Evolutionary conservation across 2,329 filamentous ascomycete genomes (phyloP).

Genomic region (Beauveria sp.): DNA sequence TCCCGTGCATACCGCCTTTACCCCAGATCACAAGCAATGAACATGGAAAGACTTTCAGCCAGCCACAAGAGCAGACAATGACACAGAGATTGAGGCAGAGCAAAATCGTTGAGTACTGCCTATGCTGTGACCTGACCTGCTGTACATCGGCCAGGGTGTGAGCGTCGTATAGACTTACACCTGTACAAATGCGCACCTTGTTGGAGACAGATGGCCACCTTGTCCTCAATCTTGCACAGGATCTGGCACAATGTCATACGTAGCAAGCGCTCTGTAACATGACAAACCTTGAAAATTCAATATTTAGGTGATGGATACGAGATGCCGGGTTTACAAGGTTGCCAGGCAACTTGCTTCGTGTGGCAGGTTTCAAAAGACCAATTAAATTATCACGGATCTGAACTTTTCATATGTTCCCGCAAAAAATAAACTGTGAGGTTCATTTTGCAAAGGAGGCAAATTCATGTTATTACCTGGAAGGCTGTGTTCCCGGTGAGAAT

Average conservation of each 20-base stretch:
- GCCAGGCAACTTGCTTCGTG: not conserved
- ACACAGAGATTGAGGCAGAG: not conserved
- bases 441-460: not conserved
- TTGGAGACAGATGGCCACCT: not conserved
- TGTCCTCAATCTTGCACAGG: not conserved
- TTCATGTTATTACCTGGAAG: too few relatives aligned
- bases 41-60: not conserved
- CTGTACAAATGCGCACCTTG: not conserved
- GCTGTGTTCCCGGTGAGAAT: too few relatives aligned
- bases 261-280: slow-evolving; percentile 2
- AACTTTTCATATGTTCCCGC: not conserved
- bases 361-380: not conserved
- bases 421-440: not conserved
- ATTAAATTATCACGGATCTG: not conserved
- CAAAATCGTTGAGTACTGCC: not conserved
- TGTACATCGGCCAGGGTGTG: not conserved
- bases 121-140: not conserved
- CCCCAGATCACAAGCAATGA: not conserved
- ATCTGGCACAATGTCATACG: not conserved
- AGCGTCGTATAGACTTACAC: not conserved
- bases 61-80: not conserved
- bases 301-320: not conserved
- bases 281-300: not conserved
- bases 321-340: not conserved
- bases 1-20: not conserved